phyloP scores from a whole-genome alignment of 1,139 yeast genomes.

The Diutina pseudorugosa region DNA sequence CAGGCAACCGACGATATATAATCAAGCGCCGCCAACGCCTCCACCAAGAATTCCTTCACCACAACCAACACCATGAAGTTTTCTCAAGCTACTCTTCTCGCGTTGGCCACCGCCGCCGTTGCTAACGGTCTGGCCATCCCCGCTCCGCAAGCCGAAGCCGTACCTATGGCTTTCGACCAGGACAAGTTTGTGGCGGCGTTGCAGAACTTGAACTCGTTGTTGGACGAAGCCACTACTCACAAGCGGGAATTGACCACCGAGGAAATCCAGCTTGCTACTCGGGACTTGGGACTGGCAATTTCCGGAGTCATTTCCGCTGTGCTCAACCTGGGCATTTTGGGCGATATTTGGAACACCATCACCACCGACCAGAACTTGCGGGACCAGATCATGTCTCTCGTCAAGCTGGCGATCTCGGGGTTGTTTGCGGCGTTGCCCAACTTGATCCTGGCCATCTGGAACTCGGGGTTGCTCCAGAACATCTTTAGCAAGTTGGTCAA shows the following conservation, averaged over 20 bases:
- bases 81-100: slow-evolving; percentile 28
- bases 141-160: neutral
- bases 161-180: neutral
- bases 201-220: neutral
- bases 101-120: slow-evolving; percentile 28
- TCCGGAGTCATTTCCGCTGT: slow-evolving; percentile 27
- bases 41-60: neutral
- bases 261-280: slow-evolving; percentile 20
- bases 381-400: slow-evolving; percentile 16
- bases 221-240: slow-evolving; percentile 8
- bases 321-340: slow-evolving; percentile 26
- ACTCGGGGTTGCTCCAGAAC: slow-evolving; percentile 29
- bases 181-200: neutral
- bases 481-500: slow-evolving; percentile 22
- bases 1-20: neutral
- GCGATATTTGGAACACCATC: slow-evolving; percentile 25
- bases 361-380: slow-evolving; percentile 21
- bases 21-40: neutral
- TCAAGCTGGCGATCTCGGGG: slow-evolving; percentile 22
- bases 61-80: slow-evolving; percentile 34
- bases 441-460: slow-evolving; percentile 30
- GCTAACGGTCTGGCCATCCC: slow-evolving; percentile 8
- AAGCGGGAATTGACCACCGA: slow-evolving; percentile 26
- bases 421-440: slow-evolving; percentile 31
- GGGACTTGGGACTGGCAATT: slow-evolving; percentile 25